These are phyloP conservation scores for Aspergillus sojae DNA, from an alignment of 2,329 filamentous ascomycete genomes.

Conservation along the genomic window DNA sequence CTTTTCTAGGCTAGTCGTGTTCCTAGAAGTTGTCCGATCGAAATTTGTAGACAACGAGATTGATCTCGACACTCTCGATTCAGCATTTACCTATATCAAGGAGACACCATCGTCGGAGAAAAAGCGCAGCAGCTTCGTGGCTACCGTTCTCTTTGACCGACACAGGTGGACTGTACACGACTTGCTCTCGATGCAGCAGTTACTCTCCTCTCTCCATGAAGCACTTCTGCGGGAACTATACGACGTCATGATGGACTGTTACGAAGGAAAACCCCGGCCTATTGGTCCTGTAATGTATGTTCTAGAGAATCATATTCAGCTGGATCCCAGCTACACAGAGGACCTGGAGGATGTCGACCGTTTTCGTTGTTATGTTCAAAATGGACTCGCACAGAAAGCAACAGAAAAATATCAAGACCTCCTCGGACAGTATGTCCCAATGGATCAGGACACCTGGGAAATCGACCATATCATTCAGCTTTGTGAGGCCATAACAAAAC, in stretches of 20 bases:
- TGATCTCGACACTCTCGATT: constrained; percentile 77
- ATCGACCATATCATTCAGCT: constrained; percentile 89
- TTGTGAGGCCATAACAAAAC: constrained; percentile 79
- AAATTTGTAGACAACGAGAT: constrained; percentile 86
- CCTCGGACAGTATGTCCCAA: constrained; percentile 77
- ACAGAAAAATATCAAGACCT: constrained; percentile 77
- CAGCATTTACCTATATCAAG: constrained; percentile 81
- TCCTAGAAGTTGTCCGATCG: constrained; percentile 81
- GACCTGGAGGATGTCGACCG: constrained; percentile 70
- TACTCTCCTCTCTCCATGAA: constrained; percentile 75
- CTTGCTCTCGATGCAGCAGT: constrained; percentile 71
- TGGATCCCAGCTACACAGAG: constrained; percentile 74
- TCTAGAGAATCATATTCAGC: constrained; percentile 78
- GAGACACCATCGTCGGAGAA: constrained; percentile 65
- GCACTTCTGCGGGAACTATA: constrained; percentile 83
- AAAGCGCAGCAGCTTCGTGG: constrained; percentile 53
- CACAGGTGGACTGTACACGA: constrained; percentile 71
- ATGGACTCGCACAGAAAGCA: constrained; percentile 73
- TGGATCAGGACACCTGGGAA: constrained; percentile 81
- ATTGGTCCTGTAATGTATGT: constrained; percentile 79
- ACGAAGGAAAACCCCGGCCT: constrained; percentile 81
- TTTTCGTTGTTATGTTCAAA: constrained; percentile 72
- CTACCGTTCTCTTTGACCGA: constrained; percentile 58
- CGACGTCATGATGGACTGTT: constrained; percentile 83
- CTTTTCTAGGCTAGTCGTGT: constrained; percentile 75